A percentile compares a stretch with the other conserved stretches of the same genome.
Evolutionary conservation across 768 basidiomycete species (phyloP).

Genomic region (Gloeophyllum trabeum): DNA sequence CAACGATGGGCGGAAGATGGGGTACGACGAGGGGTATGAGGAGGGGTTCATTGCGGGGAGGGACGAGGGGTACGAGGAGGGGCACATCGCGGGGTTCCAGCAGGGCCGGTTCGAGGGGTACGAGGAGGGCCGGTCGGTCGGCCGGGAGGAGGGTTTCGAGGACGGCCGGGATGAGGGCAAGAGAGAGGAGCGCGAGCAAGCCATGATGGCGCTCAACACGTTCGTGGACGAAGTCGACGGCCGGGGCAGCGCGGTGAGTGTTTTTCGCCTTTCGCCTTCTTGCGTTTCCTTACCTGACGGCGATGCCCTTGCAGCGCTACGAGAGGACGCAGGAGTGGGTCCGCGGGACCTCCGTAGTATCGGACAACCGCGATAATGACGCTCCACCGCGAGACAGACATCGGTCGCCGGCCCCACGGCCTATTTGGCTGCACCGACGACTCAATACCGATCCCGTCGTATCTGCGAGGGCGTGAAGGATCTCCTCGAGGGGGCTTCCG

Average conservation of each 20-base stretch:
- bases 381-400: not conserved
- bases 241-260: not conserved
- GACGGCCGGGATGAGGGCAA: constrained; percentile 27
- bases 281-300: not conserved
- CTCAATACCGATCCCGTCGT: not conserved
- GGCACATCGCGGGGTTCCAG: constrained; percentile 13
- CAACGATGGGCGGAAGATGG: constrained; percentile 23
- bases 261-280: not conserved
- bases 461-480: too few relatives aligned
- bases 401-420: too few relatives aligned
- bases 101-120: constrained; percentile 26
- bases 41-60: constrained; percentile 28
- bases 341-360: not conserved
- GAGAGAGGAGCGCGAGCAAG: constrained; percentile 39
- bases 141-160: constrained; percentile 23
- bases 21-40: constrained; percentile 23
- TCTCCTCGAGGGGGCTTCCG: too few relatives aligned
- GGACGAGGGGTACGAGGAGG: constrained; percentile 15
- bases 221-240: constrained; percentile 34
- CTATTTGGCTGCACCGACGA: not conserved
- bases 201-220: constrained; percentile 45
- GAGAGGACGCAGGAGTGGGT: not conserved
- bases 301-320: not conserved
- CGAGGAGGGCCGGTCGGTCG: constrained; percentile 21
- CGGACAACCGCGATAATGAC: not conserved